These are phyloP conservation scores for Skeletonema tropicum DNA, from an alignment of 108 stramenopile genomes.

Conservation along the genomic window DNA sequence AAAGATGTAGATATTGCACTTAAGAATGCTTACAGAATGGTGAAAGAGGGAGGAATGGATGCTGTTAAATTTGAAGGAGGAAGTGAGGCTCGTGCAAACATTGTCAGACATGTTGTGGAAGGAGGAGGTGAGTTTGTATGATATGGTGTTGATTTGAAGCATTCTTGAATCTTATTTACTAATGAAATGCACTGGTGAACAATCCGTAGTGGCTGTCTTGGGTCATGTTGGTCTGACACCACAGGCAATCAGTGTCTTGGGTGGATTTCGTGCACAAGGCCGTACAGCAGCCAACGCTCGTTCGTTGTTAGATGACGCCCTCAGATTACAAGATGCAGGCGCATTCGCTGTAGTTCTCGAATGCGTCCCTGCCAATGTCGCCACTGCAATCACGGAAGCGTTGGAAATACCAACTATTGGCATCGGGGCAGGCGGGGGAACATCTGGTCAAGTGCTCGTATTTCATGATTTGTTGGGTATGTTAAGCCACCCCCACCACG, in stretches of 20 bases:
- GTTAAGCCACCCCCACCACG: slow-evolving; percentile 96
- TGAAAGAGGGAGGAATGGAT: slow-evolving; percentile 91
- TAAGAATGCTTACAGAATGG: slow-evolving; percentile 88
- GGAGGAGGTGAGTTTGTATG: slow-evolving; percentile 71
- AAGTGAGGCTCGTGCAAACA: slow-evolving; percentile 65
- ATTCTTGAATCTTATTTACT: neutral
- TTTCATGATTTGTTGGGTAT: slow-evolving; percentile 99
- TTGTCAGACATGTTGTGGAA: slow-evolving; percentile 85
- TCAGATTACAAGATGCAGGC: slow-evolving; percentile 94
- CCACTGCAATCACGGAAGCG: slow-evolving; percentile 87
- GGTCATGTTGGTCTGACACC: slow-evolving; percentile 98
- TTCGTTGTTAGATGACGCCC: slow-evolving; percentile 90
- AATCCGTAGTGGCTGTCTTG: slow-evolving; percentile 88
- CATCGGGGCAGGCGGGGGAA: slow-evolving; percentile 96
- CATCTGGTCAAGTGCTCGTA: slow-evolving; percentile 94
- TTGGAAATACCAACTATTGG: slow-evolving; percentile 98
- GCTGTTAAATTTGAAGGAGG: slow-evolving; percentile 96
- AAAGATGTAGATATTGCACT: slow-evolving; percentile 86
- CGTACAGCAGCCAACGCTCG: slow-evolving; percentile 90
- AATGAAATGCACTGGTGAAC: neutral
- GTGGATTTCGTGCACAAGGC: slow-evolving; percentile 98
- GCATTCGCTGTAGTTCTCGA: slow-evolving; percentile 96
- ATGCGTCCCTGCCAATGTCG: slow-evolving; percentile 96
- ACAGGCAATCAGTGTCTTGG: slow-evolving; percentile 94
- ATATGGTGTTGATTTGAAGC: neutral